Base-by-base conservation (phyloP, 352 stramenopile species). In the Phytophthora citrophthora region DNA sequence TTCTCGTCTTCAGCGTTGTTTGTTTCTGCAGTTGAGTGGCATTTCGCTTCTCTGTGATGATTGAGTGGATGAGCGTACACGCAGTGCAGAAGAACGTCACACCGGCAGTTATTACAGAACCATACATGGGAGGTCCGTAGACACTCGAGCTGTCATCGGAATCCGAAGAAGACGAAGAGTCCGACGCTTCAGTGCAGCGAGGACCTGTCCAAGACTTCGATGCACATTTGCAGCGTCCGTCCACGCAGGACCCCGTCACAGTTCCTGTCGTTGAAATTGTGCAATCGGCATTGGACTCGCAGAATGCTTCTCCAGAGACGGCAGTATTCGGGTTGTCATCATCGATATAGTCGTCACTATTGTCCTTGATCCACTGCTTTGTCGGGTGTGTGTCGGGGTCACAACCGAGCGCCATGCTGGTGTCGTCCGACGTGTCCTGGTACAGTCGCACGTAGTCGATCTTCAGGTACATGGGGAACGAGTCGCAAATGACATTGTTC, bases 401-500 rank as follows among this genome's bases (percentile, higher is more conserved):
- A 23, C 76, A 89, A 0, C 64, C 64, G 0, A 82, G 49, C 9
- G 49, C 36, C 77, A 85, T 86, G 4, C 59, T 77, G 0, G 75
- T 83, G 24, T 34, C 54, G 1, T 44, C 6, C 0, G 64, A 64
- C 7, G 41, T 61, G 47, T 84, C 74, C 39, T 87, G 80, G 43
- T 59, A 59, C 26, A 59, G 4, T 0, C 50, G 50, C n/a, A 58
- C 36, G 36, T 58, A 58, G 39, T 59, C 77, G 51, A 90, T 72
- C 69, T 85, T 86, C 26, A 90, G 9, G 20, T 84, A 73, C 70
- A 88, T 74, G 0, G 76, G 76, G 64, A 88, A 86, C 5, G 61
- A 50, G 46, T 79, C 74, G 36, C 78, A 88, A 26, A 88, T 82
- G 12, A 36, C 45, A 16, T 76, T 76, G 8, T 20, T 27, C 9